Base-by-base conservation (phyloP, 1,139 yeast species). In the Saccharomycopsis phalli region DNA sequence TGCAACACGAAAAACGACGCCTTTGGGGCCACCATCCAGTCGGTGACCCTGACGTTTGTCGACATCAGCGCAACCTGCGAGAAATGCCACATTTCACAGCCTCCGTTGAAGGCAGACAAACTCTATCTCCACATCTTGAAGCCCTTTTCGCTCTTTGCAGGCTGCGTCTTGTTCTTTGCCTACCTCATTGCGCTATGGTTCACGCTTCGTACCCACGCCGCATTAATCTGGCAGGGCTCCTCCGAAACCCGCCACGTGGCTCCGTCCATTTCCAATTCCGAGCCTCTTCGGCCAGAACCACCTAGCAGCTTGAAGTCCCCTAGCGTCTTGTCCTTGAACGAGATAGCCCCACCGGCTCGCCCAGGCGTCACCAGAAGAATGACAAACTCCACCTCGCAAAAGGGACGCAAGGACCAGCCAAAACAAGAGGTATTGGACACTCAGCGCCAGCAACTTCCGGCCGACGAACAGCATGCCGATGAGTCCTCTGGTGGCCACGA, bases 191-290 rank as follows among this genome's bases (percentile, higher is more conserved):
- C 98, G 1, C 65, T 91, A 39, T 80, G 86, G 73, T 91, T 91
- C 58, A 91, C 99, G 0, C 69, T 91, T 53, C 73, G 95, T 52
- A 91, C 98, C 0, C 99, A 91, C 59, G 98, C 98, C 0, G 91
- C 95, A 1, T 68, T 87, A 60, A 93, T 91, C 49, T 93, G 98
- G 99, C 86, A 88, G 39, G 74, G 76, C 3, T 81, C 67, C 61
- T 18, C 44, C 17, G n/a, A 14, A n/a, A 27, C 11, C 8, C 21
- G 23, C 11, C 14, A 25, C 28, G 10, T 23, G 17, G 30, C 21
- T 19, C 14, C 32, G 31, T 18, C 36, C 33, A 11, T 23, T 31
- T 18, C 25, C 22, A 18, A 22, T 42, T 14, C 44, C 40, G 33
- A 13, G 20, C 7, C 17, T 8, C 20, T 30, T 4, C 6, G 13